Evolutionary conservation across 192 early-diverging fungal genomes (phyloP), one percentile per base, ranked within the genome.

Genomic region (Mortierella hygrophila): DNA sequence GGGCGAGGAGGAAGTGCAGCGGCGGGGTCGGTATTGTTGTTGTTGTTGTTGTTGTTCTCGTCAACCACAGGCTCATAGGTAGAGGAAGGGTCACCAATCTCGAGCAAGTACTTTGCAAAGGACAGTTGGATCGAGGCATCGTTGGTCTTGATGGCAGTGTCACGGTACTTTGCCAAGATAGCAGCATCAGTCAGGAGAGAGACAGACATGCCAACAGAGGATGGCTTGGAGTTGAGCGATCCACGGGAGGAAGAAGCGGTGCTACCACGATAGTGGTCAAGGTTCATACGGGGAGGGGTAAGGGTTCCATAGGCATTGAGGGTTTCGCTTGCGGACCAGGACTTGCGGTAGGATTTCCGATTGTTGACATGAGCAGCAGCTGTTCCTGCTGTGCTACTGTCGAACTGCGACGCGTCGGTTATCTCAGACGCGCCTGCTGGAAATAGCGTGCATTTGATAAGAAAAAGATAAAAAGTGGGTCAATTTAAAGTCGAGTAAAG

Each of bases 131-230:
- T 92, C 35, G 92, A 87, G 32, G 91, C 88, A 85, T 96, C 94
- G 78, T 94, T 93, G 46, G 95, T 95, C 82, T 95, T 95, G 82
- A 91, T 93, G 16, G 95, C 96, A 65, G 93, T 93, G 60, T 95
- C 93, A 9, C 95, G 93, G 80, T 95, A 96, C 78, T 91, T 94
- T 72, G 93, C 92, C 54, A 94, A 82, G 20, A 85, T 65, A n/a
- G 78, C 75, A 15, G 83, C 78, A 73, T 85, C 83, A 1, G 83
- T 80, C 16, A 85, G 69, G 11, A 85, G 69, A 2, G 83, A 85
- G 70, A 85, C 60, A 35, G 83, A 85, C 44, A 79, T 85, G 26
- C 72, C 77, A 18, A 71, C 68, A n/a, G 73, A 72, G 8, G 69
- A 54, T n/a, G 69, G 77, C 40, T 60, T 77, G 18, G 52, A 26